A percentile compares a stretch with the other conserved stretches of the same genome.
phyloP scores from a whole-genome alignment of 805 yeast species.

The Starmerella scarabaei region DNA sequence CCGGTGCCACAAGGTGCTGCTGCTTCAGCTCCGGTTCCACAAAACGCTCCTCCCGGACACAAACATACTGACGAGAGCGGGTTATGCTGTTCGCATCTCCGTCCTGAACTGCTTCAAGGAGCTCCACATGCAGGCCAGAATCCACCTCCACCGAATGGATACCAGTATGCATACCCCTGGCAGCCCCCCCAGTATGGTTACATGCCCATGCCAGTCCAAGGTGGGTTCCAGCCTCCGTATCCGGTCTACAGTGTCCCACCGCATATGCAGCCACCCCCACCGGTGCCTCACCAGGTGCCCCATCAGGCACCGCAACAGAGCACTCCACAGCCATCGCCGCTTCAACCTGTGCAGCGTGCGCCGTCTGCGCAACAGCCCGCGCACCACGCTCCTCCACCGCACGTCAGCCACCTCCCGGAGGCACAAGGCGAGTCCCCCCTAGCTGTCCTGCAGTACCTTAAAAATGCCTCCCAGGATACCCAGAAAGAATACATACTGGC shows the following conservation, averaged over 20 bases:
- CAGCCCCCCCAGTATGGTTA: neutral
- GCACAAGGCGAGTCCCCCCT: too few relatives aligned
- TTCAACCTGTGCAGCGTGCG: neutral
- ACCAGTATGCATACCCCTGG: neutral
- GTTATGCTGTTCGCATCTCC: constrained; percentile 6
- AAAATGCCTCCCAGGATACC: constrained; percentile 21
- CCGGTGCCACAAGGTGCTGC: too few relatives aligned
- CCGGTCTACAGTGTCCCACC: too few relatives aligned
- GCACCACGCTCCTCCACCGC: too few relatives aligned
- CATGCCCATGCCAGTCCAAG: neutral
- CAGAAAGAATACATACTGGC: constrained; percentile 26
- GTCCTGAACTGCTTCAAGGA: constrained; percentile 1
- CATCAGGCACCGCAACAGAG: neutral
- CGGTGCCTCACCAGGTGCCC: neutral
- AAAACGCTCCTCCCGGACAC: too few relatives aligned
- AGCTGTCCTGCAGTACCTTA: constrained; percentile 22
- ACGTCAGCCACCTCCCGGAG: too few relatives aligned
- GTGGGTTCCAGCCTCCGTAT: neutral
- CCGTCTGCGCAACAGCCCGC: too few relatives aligned
- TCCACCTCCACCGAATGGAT: neutral
- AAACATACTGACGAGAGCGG: neutral
- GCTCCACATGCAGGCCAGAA: neutral
- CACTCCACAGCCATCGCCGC: neutral
- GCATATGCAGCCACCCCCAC: neutral
- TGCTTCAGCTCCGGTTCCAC: too few relatives aligned